Evolutionary conservation across 192 early-diverging fungal genomes (phyloP).

Genomic region (Coemansia sp.): DNA sequence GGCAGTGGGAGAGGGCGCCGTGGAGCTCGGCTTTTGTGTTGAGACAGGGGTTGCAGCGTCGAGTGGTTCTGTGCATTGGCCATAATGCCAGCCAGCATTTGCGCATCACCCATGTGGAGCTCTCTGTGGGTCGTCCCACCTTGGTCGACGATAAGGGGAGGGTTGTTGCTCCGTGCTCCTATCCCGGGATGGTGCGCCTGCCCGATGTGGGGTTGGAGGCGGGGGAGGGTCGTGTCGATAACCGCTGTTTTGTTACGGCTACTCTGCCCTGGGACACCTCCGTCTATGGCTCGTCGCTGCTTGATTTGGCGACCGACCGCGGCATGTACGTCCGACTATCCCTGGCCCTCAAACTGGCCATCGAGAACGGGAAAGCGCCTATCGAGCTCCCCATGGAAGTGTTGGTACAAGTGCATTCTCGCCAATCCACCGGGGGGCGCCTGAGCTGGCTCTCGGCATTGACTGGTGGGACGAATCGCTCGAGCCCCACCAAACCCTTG

Average conservation of each 20-base stretch:
- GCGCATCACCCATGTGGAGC: conserved; percentile 34
- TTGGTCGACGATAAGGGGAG: conserved; percentile 65
- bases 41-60: conserved; percentile 74
- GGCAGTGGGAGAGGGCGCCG: conserved; percentile 53
- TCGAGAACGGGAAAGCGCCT: conserved; percentile 59
- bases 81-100: conserved; percentile 70
- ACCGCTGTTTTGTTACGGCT: conserved; percentile 59
- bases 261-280: conserved; percentile 75
- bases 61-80: conserved; percentile 60
- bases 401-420: conserved; percentile 58
- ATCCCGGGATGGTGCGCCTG: conserved; percentile 9
- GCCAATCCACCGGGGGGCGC: conserved; percentile 28
- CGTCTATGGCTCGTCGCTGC: conserved; percentile 62
- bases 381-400: conserved; percentile 61
- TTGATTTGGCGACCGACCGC: conserved; percentile 63
- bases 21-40: conserved; percentile 52
- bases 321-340: conserved; percentile 61
- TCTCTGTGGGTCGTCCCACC: conserved; percentile 27
- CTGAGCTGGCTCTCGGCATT: conserved; percentile 18
- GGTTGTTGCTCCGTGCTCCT: neutral
- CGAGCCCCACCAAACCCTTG: too few relatives aligned
- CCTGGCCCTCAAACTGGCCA: conserved; percentile 56
- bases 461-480: conserved; percentile 5
- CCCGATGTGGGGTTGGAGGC: conserved; percentile 43
- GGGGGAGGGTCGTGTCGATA: conserved; percentile 57